Evolutionary conservation across 768 basidiomycete species (phyloP), one percentile per base, ranked within the genome.

Genomic region (Amanita polypyramis): DNA sequence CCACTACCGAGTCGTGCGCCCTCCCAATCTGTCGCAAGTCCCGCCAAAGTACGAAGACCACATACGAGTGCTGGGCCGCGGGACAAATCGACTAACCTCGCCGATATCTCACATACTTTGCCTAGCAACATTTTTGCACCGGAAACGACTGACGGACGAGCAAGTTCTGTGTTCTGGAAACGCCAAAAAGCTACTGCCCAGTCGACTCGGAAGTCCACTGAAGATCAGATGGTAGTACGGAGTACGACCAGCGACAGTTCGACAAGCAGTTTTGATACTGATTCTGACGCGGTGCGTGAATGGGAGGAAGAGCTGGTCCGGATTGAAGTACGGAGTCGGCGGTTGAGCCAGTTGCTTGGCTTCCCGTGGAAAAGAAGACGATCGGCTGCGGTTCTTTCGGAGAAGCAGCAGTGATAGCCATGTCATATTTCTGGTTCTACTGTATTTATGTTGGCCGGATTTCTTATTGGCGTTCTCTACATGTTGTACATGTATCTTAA

Each of bases 221-320:
- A 21, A 4, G 23, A 38, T n/a, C 21, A n/a, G 45, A 36, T 11
- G 45, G 20, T 11, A 46, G 49, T 58, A 11, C 49, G 55, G 10
- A 69, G 65, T 50, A 63, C 61, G 34, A 68, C 66, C 48, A 72
- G 70, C 35, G 54, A 58, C 32, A 54, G 56, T 46, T 54, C 54
- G 35, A 60, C 56, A 41, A 46, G 27, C 39, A 51, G 56, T 34
- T 57, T 58, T 53, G 65, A 61, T 53, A 61, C 65, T 43, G 63
- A 62, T 38, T 56, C 63, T 49, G 56, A 65, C 50, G 69, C 72
- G 36, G 67, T 78, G 58, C 67, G 70, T 47, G 86, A 80, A 54
- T 90, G 87, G 86, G 87, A 89, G 62, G 79, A 77, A 60, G 85
- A 88, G 67, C 70, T 87, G 38, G 77, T 72, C 51, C 72, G 76